Evolutionary conservation across 2,329 filamentous ascomycete genomes (phyloP), one percentile per base, ranked within the genome.

Genomic region (Arthrobotrys entomopaga): DNA sequence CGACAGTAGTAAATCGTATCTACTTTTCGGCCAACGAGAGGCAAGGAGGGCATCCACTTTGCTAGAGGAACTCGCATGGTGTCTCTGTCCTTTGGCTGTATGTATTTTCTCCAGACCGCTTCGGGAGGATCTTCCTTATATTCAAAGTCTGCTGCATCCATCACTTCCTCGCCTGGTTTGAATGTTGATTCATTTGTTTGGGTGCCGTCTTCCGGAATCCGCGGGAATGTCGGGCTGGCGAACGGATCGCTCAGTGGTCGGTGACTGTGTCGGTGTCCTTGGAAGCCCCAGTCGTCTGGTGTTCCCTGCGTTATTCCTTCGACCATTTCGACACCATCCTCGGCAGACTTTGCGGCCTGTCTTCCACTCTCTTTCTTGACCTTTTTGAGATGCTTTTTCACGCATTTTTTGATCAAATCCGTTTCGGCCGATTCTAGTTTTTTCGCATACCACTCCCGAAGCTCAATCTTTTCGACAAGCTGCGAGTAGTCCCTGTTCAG

Each of bases 1-100:
- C 95, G 91, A 78, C 92, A 96, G 84, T 93, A 91, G 79, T 96
- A 93, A 77, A 99, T 98, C 0, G 91, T 94, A 80, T 99, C 95
- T 1, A 97, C 93, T 81, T 98, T 97, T 80, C 92, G 90, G 63
- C 91, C 93, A 57, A 97, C 81, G 0, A 93, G 82, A 3, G 91
- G 92, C n/a, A 97, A 80, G 0, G 88, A 87, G 1, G 90, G 90
- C 80, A 97, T 88, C 90, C 91, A 97, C 43, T 82, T 82, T 77
- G 88, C 86, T 1, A 86, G 82, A 0, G 92, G 88, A 8, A 97
- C 83, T 53, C 89, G 88, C 83, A 96, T 93, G 0, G 91, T 96
- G 16, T 94, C 92, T 42, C 95, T 89, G 75, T 97, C 89, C 66
- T 91, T 93, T 69, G 88, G 87, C 79, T 88, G 90, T 58, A 98